Conservation (phyloP, 108 stramenopile genomes). For the Aurantiochytrium sp. region DNA sequence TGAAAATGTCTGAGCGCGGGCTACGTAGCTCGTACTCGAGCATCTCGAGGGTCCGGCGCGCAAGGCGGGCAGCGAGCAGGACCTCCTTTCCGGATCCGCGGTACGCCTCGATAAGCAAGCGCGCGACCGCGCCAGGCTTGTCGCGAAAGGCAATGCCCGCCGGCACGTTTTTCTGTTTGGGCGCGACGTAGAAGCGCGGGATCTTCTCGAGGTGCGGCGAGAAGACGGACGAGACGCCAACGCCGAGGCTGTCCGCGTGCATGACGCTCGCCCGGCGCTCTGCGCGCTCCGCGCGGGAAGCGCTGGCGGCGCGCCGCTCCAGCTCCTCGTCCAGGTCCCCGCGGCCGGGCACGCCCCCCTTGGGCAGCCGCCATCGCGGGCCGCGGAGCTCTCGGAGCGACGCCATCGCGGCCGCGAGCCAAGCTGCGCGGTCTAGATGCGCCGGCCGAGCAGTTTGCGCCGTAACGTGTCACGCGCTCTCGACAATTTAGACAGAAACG, state of each 20-base stretch:
- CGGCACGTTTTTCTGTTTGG: neutral
- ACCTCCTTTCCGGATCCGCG: neutral
- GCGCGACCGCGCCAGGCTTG: constrained; percentile 18
- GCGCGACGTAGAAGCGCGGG: neutral
- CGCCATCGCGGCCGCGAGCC: neutral
- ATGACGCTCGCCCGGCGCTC: neutral
- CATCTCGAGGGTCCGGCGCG: neutral
- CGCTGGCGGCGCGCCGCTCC: neutral
- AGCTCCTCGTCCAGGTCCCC: neutral
- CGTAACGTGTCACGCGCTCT: too few species aligned
- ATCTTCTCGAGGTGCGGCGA: constrained; percentile 17
- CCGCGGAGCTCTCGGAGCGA: neutral
- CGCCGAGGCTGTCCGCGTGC: neutral
- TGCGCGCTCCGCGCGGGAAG: neutral
- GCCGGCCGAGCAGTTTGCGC: too few species aligned
- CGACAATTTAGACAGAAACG: too few species aligned
- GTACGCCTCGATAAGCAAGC: constrained; percentile 14
- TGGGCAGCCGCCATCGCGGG: neutral
- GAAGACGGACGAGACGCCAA: neutral
- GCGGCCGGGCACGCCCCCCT: neutral
- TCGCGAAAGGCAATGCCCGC: neutral
- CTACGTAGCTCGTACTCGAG: constrained; percentile 18
- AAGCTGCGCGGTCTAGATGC: too few species aligned
- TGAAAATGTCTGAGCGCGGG: neutral
- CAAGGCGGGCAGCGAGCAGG: neutral